Evolutionary conservation across 805 yeast species (phyloP).

Genomic region (Candida sonorensis): DNA sequence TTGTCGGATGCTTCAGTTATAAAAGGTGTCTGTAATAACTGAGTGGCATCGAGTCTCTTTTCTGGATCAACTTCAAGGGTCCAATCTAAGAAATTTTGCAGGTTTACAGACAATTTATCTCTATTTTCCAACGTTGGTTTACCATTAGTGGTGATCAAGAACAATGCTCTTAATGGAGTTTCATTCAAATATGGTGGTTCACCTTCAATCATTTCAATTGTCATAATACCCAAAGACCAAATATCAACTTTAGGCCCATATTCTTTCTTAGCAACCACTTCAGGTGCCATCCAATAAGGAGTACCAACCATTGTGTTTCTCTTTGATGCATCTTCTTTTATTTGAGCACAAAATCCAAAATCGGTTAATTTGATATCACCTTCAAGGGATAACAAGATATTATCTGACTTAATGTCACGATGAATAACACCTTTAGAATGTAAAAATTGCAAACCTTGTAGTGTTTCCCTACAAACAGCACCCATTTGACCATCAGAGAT

Average conservation of each 20-base stretch:
- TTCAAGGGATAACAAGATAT: conserved; percentile 69
- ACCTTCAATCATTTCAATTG: conserved; percentile 81
- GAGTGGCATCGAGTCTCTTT: conserved; percentile 70
- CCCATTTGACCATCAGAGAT: conserved; percentile 95
- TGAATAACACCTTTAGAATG: conserved; percentile 93
- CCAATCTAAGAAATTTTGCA: conserved; percentile 66
- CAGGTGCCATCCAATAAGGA: conserved; percentile 91
- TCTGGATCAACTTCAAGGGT: conserved; percentile 81
- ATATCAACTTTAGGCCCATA: conserved; percentile 79
- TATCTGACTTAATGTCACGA: conserved; percentile 94
- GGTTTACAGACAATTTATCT: conserved; percentile 58
- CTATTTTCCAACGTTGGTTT: conserved; percentile 72
- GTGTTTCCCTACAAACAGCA: conserved; percentile 87
- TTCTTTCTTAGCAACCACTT: conserved; percentile 72
- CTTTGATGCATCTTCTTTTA: conserved; percentile 64
- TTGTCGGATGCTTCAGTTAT: conserved; percentile 58
- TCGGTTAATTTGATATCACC: conserved; percentile 95
- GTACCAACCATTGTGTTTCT: conserved; percentile 86
- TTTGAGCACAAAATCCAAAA: conserved; percentile 67
- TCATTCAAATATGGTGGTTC: conserved; percentile 82
- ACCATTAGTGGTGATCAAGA: conserved; percentile 73
- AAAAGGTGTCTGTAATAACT: conserved; percentile 62
- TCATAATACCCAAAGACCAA: conserved; percentile 82
- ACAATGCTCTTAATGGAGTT: conserved; percentile 70
- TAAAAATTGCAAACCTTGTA: conserved; percentile 77